Evolutionary conservation across 192 early-diverging fungal species (phyloP), one percentile per base, ranked within the genome.

Genomic region (Entomortierella lignicola): DNA sequence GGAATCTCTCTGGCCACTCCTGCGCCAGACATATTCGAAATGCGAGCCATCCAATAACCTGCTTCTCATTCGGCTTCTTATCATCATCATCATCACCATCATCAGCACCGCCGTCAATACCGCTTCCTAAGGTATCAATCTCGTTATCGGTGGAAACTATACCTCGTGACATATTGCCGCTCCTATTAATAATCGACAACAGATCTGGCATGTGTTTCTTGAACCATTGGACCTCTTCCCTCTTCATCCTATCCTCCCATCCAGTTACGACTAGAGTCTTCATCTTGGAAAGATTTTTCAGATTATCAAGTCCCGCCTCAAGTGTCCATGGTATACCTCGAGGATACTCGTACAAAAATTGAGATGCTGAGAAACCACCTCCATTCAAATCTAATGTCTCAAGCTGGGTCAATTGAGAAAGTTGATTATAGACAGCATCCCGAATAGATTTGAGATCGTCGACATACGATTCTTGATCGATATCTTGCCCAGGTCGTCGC

Each of bases 211-310:
- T 62, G 52, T 61, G 42, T 10, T 62, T 59, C 30, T 48, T 54
- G 10, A 71, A 21, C 69, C 69, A 71, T 8, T 37, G 58, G 8
- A 41, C 69, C 29, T 71, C 69, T 42, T 17, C 17, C 18, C 69
- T 54, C 21, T 59, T 62, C 69, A 71, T 71, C 52, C 52, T 53
- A 21, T 71, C 58, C 42, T 71, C 69, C 69, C 69, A 71, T 13
- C 69, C 69, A 12, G 59, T 55, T 4, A 71, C 69, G 1, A 61
- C 60, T 20, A 71, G 42, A 1, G 43, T 48, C 18, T 21, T 53
- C 69, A 71, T 71, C 4, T 43, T 26, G 17, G 21, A 10, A 29
- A 71, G 39, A 12, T 42, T 34, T 42, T 47, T 29, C 41, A 66
- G 37, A n/a, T 15, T 0, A 43, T 66, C 64, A 21, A 66, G 55